Percentiles rank a stretch among this genome's conserved stretches.
phyloP scores from a whole-genome alignment of 257 asterid genomes.

The Salvia hispanica region DNA sequence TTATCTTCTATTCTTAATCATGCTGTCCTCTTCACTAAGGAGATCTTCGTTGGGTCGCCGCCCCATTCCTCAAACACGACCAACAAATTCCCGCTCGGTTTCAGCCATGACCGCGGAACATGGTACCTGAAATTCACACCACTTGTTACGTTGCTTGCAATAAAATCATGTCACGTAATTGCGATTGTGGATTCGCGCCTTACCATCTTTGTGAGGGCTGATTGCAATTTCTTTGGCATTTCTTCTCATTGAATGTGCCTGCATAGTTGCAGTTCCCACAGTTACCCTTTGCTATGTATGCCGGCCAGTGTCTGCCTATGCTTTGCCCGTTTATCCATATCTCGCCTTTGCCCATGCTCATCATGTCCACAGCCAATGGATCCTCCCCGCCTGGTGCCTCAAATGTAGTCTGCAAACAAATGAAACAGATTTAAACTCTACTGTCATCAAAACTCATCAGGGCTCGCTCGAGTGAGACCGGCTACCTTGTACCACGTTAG shows the following conservation, averaged over 20 bases:
- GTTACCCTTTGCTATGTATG: constrained; percentile 67
- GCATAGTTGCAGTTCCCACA: constrained; percentile 73
- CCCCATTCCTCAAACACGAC: constrained; percentile 89
- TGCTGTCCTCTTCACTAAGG: constrained; percentile 54
- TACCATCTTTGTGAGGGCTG: constrained; percentile 97
- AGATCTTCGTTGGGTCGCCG: constrained; percentile 66
- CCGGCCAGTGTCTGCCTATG: constrained; percentile 94
- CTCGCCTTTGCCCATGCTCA: constrained; percentile 91
- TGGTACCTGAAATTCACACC: constrained; percentile 59
- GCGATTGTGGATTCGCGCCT: constrained; percentile 1
- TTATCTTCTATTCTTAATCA: constrained; percentile 7
- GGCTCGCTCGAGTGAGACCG: background rate
- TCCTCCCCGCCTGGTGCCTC: constrained; percentile 74
- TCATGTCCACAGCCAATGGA: constrained; percentile 84
- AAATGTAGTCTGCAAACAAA: constrained; percentile 56
- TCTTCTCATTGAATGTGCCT: constrained; percentile 67
- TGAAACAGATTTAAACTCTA: background rate
- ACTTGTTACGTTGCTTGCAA: background rate
- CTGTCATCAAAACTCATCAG: background rate
- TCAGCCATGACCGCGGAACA: constrained; percentile 82
- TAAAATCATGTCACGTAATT: background rate
- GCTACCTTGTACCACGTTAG: constrained; percentile 96
- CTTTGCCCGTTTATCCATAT: constrained; percentile 89
- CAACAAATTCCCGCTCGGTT: constrained; percentile 62
- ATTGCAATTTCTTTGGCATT: constrained; percentile 75